Evolutionary conservation across 148 eudicot genomes (phyloP).

Genomic region (Silene latifolia): DNA sequence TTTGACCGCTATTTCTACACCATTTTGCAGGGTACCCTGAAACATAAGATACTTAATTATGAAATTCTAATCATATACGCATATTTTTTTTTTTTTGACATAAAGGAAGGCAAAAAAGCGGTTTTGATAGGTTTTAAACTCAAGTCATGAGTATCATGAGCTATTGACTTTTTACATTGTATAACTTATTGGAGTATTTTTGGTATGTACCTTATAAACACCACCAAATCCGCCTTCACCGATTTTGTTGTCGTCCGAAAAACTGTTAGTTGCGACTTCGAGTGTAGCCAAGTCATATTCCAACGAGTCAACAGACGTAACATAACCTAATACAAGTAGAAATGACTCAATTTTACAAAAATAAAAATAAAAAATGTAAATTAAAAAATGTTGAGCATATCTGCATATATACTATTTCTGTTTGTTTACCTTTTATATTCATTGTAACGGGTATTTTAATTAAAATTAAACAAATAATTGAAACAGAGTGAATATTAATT

Average conservation of each 20-base stretch:
- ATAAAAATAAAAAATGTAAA: too few species aligned
- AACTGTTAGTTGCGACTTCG: neutral
- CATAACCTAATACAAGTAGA: too few species aligned
- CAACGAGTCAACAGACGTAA: neutral
- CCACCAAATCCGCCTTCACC: slow-evolving; percentile 20
- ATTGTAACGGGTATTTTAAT: neutral
- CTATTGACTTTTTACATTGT: neutral
- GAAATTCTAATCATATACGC: neutral
- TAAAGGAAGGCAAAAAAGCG: too few species aligned
- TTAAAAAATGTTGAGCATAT: too few species aligned
- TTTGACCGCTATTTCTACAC: slow-evolving; percentile 22
- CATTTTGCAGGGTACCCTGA: slow-evolving; percentile 22
- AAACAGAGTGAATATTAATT: too few species aligned
- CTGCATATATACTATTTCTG: too few species aligned
- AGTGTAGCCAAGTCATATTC: slow-evolving; percentile 11
- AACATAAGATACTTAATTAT: neutral
- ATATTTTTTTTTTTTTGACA: too few species aligned
- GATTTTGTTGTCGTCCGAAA: neutral
- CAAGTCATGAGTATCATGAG: neutral
- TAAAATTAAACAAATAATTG: neutral
- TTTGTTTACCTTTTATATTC: too few species aligned
- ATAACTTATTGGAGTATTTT: neutral
- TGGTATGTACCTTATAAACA: slow-evolving; percentile 16
- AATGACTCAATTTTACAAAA: too few species aligned
- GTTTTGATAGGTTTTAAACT: too few species aligned